Base-by-base conservation (phyloP, 768 basidiomycete genomes). In the Leccinum broughii region DNA sequence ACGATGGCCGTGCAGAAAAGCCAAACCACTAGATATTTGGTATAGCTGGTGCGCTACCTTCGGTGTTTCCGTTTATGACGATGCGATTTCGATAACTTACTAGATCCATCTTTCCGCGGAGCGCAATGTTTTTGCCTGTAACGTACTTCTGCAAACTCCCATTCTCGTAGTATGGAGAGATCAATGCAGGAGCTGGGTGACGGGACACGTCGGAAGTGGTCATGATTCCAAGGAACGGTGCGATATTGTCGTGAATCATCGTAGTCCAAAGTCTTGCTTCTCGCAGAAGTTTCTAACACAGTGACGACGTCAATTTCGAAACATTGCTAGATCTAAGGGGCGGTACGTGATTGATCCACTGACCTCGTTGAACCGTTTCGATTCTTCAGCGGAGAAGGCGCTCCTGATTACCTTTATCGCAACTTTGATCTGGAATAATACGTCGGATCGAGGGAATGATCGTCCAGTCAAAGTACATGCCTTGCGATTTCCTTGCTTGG, bases 351-450 rank as follows among this genome's bases (percentile, higher is more conserved):
- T 51, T 2, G 6, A 35, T 17, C 8, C 4, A 60, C 70, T 22
- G 39, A 71, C 70, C 54, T 66, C 57, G 13, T 66, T 70, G 32
- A 70, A 62, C 26, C 44, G 54, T 35, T 64, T 63, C n/a, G 55
- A 57, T 20, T 72, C 63, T 49, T 61, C 63, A 3, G 39, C 51
- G 6, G 50, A 59, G 44, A 66, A 61, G 22, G 64, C 46, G 35
- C 64, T 64, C 55, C 66, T 63, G 30, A 71, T 72, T 1, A 72
- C 63, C 62, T 71, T 71, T 51, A 71, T 70, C 20, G 70, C 70
- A 28, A 72, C 66, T 63, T 71, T 54, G 57, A 46, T 22, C 24
- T 17, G 5, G 52, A 39, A 32, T 17, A 35, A 17, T 39, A 15
- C 17, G 35, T 28, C 9, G n/a, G 41, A 51, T 52, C 34, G 11